Percentiles rank a stretch among this genome's conserved stretches.
Evolutionary conservation across 2,329 filamentous ascomycete genomes (phyloP).

Genomic region (Fusarium sp.): DNA sequence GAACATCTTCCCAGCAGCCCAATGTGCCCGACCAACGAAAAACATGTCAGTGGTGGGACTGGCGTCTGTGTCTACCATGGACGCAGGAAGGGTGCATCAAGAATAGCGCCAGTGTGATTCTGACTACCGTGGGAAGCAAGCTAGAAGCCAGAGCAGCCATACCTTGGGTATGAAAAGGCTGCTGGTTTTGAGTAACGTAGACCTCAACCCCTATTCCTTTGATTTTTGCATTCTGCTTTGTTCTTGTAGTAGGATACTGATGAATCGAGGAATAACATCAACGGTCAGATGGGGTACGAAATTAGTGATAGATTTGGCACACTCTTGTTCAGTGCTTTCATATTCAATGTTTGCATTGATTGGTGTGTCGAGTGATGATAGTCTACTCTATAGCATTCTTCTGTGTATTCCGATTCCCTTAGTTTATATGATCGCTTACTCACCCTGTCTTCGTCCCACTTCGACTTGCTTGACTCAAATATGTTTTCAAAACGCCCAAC

Average conservation of each 20-base stretch:
- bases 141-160: neutral
- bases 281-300: neutral
- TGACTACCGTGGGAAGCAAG: neutral
- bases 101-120: neutral
- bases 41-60: conserved; percentile 53
- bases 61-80: conserved; percentile 62
- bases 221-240: neutral
- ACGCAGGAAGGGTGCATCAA: conserved; percentile 40
- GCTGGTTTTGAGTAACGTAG: neutral
- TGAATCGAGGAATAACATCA: neutral
- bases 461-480: neutral
- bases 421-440: neutral
- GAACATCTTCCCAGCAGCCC: conserved; percentile 61
- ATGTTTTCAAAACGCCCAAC: neutral
- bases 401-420: too few relatives aligned
- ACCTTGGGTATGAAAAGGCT: neutral
- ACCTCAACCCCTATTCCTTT: neutral
- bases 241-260: neutral
- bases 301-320: neutral
- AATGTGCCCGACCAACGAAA: conserved; percentile 59
- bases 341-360: neutral
- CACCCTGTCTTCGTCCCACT: neutral
- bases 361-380: neutral
- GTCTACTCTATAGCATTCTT: neutral
- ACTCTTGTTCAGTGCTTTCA: neutral